A percentile compares a stretch with the other conserved stretches of the same genome.
phyloP scores from a whole-genome alignment of 805 yeast species.

The Candida morakotiae region DNA sequence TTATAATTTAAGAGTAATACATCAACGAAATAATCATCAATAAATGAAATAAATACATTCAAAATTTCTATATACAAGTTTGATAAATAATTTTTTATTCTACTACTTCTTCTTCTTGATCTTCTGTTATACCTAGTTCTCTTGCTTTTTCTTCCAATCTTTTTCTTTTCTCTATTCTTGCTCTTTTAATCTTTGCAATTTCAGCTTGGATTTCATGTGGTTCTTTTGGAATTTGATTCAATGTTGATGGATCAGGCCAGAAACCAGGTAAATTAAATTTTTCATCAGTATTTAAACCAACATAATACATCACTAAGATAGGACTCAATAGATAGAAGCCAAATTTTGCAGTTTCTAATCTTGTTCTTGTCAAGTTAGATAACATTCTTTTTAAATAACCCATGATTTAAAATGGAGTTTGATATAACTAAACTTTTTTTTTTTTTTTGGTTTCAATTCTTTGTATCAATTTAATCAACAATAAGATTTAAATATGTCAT shows the following conservation, averaged over 20 bases:
- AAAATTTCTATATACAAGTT: not conserved
- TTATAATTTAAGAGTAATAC: slow-evolving; percentile 16
- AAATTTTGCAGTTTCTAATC: slow-evolving; percentile 51
- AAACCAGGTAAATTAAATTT: slow-evolving; percentile 90
- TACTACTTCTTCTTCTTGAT: slow-evolving; percentile 15
- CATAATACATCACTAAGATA: slow-evolving; percentile 86
- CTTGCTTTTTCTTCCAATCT: slow-evolving; percentile 68
- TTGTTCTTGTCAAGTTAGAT: slow-evolving; percentile 38
- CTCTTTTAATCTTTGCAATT: slow-evolving; percentile 79
- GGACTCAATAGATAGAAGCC: slow-evolving; percentile 85
- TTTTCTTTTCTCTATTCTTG: slow-evolving; percentile 66
- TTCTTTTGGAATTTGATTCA: slow-evolving; percentile 89
- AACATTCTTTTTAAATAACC: slow-evolving; percentile 19
- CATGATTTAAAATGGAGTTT: slow-evolving; percentile 15
- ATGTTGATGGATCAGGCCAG: slow-evolving; percentile 94
- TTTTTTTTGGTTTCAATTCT: not conserved
- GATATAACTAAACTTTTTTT: not conserved
- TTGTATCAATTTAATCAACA: not conserved
- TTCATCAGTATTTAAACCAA: slow-evolving; percentile 84
- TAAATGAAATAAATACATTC: not conserved
- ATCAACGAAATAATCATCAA: slow-evolving; percentile 4
- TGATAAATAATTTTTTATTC: not conserved
- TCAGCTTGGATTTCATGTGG: slow-evolving; percentile 90
- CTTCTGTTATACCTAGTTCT: slow-evolving; percentile 61
- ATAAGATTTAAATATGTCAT: not conserved